phyloP scores from a whole-genome alignment of 345 rosid genomes.

The Sisymbrium altissimum region DNA sequence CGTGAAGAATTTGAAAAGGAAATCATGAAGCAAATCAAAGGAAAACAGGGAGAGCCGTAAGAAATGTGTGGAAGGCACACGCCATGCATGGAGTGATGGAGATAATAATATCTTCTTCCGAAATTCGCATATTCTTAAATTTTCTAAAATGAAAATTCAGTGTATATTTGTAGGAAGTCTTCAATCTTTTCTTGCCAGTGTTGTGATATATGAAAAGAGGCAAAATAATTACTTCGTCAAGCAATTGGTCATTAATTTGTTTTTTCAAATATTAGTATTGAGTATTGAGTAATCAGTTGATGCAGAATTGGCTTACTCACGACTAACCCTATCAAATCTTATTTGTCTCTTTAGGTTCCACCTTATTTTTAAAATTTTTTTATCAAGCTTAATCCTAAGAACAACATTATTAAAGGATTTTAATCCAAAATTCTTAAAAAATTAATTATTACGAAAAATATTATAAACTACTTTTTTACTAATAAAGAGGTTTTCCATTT shows the following conservation, averaged over 20 bases:
- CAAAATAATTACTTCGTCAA: background rate
- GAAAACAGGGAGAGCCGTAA: conserved; percentile 11
- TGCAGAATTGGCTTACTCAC: no score
- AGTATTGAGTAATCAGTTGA: no score
- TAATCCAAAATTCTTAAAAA: no score
- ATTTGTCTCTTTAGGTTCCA: no score
- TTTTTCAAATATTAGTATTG: background rate
- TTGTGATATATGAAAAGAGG: background rate
- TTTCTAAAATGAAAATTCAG: background rate
- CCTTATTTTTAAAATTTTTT: no score
- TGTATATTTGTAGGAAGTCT: background rate
- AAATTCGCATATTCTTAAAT: conserved; percentile 12
- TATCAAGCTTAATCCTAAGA: no score
- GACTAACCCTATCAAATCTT: no score
- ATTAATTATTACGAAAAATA: no score
- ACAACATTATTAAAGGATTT: no score
- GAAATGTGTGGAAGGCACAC: conserved; percentile 28
- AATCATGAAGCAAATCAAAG: background rate
- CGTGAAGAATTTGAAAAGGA: conserved; percentile 10
- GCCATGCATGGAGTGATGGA: conserved; percentile 15
- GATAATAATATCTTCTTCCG: conserved; percentile 18
- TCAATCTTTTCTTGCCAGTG: background rate
- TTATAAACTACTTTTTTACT: no score
- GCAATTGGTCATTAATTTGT: background rate
- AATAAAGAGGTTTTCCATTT: no score